Base-by-base conservation (phyloP, 2,329 filamentous ascomycete species). In the Diaporthe amygdali region DNA sequence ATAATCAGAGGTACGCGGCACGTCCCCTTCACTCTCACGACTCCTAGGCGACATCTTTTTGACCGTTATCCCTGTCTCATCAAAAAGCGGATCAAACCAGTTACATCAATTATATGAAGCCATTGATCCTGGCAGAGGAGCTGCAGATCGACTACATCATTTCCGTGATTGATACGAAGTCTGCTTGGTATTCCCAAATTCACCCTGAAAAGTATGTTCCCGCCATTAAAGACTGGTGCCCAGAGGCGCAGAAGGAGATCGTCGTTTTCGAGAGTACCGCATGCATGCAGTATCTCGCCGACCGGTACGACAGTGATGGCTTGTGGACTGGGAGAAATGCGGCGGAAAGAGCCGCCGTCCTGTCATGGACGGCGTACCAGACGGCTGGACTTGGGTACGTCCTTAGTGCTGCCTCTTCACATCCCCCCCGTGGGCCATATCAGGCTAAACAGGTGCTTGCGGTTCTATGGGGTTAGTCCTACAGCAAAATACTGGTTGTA, bases 381-480 rank as follows among this genome's bases (percentile, higher is more conserved):
- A 82, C 79, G 6, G 80, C 81, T 8, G 79, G 77, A 0, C 66
- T 82, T 9, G 66, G 83, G 76, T 2, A 83, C 76, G 27, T 79
- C 15, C 64, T 85, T 83, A n/a, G n/a, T n/a, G n/a, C 4, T 79
- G 81, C 79, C 72, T 81, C 82, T 0, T 84, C 84, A 74, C 85
- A 71, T 69, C 84, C 85, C 68, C 82, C 78, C 34, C 83, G 78
- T 9, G 75, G 74, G 7, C 82, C 76, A 66, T 86, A 85, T n/a
- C 86, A 74, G 5, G 82, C 80, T 73, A 83, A 78, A 1, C 83
- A 72, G 71, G 86, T 84, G 1, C 76, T 77, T 0, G 83, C 83
- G 61, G 85, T 76, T 10, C 76, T 39, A 69, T 75, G 84, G 2
- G 80, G 81, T 52, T 79, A 80, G 80, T 79, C 49, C 73, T 78